phyloP scores from a whole-genome alignment of 2,329 filamentous ascomycete species.

The Rhynchosporium agropyri region DNA sequence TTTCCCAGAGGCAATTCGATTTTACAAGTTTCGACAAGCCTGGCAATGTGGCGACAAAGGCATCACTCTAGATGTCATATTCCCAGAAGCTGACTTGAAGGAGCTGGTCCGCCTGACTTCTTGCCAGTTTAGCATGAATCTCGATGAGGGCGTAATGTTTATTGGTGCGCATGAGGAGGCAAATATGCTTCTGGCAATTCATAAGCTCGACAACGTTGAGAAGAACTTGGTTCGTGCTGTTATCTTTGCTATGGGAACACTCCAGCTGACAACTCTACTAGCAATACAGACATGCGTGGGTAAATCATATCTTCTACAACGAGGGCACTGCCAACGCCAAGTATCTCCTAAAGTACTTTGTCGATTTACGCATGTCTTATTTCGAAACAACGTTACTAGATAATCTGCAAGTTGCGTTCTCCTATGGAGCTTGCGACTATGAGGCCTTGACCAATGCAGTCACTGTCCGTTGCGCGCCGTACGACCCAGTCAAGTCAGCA shows the following conservation, averaged over 20 bases:
- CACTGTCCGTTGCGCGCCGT: conserved; percentile 32
- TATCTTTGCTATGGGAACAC: background rate
- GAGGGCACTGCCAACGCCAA: conserved; percentile 32
- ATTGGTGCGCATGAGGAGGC: conserved; percentile 28
- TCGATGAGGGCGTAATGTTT: conserved; percentile 28
- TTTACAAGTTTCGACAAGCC: conserved; percentile 21
- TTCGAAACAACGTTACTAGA: conserved; percentile 39
- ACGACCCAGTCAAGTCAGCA: conserved; percentile 2
- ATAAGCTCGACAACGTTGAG: conserved; percentile 35
- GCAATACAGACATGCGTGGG: conserved; percentile 2
- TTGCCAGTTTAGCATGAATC: conserved; percentile 31
- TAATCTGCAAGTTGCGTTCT: conserved; percentile 12
- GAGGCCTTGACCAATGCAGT: conserved; percentile 24
- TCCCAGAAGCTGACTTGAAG: conserved; percentile 20
- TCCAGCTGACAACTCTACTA: conserved; percentile 6
- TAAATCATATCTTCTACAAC: conserved; percentile 36
- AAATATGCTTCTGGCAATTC: conserved; percentile 25
- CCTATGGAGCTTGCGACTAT: conserved; percentile 18
- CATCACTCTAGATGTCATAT: conserved; percentile 24
- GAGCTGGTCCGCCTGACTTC: conserved; percentile 30
- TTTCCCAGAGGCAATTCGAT: conserved; percentile 25
- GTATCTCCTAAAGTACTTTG: conserved; percentile 29
- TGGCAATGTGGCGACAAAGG: conserved; percentile 22
- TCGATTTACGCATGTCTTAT: conserved; percentile 30
- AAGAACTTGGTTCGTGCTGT: conserved; percentile 34